Evolutionary conservation across 306 rosid genomes (phyloP).

Genomic region (Clitoria ternatea): DNA sequence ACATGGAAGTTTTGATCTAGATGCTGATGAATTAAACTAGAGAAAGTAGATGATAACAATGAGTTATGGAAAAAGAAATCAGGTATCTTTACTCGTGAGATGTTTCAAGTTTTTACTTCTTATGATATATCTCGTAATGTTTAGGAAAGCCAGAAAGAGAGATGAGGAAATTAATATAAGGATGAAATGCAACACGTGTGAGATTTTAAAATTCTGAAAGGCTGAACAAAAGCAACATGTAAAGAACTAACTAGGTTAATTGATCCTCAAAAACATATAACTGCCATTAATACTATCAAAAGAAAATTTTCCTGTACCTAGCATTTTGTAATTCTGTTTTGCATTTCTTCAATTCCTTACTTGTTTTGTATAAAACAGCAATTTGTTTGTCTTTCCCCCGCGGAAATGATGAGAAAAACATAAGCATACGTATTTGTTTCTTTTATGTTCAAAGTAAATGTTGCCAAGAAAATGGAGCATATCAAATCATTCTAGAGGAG

Average conservation of each 20-base stretch:
- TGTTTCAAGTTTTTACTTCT: not conserved
- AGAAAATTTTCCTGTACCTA: not conserved
- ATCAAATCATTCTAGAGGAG: not conserved
- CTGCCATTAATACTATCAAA: not conserved
- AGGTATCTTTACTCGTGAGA: not conserved
- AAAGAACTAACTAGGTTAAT: not conserved
- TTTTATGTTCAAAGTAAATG: not conserved
- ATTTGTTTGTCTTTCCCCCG: not conserved
- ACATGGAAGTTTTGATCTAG: not conserved
- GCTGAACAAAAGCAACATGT: not conserved
- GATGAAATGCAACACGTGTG: not conserved
- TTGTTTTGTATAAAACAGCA: not conserved
- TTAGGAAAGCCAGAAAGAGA: not conserved
- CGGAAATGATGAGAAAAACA: not conserved
- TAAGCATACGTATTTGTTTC: not conserved
- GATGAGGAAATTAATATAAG: not conserved
- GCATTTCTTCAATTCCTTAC: not conserved
- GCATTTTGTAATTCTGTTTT: not conserved
- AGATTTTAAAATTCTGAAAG: not conserved
- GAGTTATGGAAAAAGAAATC: slow-evolving; percentile 10
- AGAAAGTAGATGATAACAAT: not conserved
- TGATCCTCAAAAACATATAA: not conserved
- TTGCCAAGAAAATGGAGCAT: not conserved
- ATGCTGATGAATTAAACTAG: not conserved
- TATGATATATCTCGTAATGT: not conserved